Evolutionary conservation across 805 yeast genomes (phyloP).

Genomic region (Ogataea saltuana): DNA sequence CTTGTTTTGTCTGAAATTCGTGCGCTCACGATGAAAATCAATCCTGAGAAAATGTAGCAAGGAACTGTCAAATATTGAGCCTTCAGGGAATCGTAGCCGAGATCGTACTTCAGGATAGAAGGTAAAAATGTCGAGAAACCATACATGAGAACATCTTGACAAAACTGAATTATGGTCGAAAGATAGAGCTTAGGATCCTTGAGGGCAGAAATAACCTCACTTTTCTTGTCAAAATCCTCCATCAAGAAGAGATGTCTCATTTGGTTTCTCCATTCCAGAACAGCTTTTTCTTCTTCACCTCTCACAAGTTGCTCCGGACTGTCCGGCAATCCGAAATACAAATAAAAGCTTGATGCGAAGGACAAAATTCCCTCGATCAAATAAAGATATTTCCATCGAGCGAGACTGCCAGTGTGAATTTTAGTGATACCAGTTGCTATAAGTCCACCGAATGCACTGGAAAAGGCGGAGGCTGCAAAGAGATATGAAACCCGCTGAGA

Average conservation of each 20-base stretch:
- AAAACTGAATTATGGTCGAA: conserved; percentile 44
- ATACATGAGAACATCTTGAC: conserved; percentile 43
- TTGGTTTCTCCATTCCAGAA: conserved; percentile 12
- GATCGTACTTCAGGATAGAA: conserved; percentile 36
- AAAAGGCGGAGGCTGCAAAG: conserved; percentile 52
- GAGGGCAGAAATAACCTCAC: conserved; percentile 29
- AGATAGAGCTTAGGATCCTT: conserved; percentile 39
- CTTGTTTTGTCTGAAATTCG: conserved; percentile 29
- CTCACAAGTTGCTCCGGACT: conserved; percentile 10
- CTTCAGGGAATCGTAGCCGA: conserved; percentile 33
- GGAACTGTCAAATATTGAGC: conserved; percentile 46
- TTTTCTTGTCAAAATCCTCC: conserved; percentile 6
- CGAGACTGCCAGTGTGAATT: conserved; percentile 24
- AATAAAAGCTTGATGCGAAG: conserved; percentile 8
- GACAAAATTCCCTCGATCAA: conserved; percentile 20
- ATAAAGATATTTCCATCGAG: conserved; percentile 23
- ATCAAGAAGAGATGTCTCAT: conserved; percentile 12
- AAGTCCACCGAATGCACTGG: conserved; percentile 60
- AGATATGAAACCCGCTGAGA: conserved; percentile 50
- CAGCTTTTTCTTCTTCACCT: conserved; percentile 12
- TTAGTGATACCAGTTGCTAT: conserved; percentile 39
- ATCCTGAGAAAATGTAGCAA: conserved; percentile 38
- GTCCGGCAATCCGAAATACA: conserved; percentile 17
- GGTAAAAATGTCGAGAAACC: conserved; percentile 46
- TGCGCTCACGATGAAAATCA: conserved; percentile 29